Evolutionary conservation across 176 grass and related monocot genomes (phyloP).

Genomic region (bread wheat (Triticum aestivum)): DNA sequence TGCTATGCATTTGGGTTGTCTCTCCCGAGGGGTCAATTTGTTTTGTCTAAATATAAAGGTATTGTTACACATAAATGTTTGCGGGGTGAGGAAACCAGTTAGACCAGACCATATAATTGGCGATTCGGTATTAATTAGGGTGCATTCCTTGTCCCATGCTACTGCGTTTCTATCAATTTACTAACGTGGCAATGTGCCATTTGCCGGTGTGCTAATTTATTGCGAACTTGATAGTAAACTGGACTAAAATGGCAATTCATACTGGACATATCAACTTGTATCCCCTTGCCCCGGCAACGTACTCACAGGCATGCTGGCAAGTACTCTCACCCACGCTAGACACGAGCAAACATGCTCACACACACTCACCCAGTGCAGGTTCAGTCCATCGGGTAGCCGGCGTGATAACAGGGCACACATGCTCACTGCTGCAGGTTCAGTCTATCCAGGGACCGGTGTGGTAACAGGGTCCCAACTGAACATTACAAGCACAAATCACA

Average conservation of each 20-base stretch:
- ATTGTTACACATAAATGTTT: background rate
- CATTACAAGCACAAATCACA: background rate
- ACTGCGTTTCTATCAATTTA: background rate
- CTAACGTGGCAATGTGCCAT: background rate
- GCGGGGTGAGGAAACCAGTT: background rate
- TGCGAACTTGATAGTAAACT: background rate
- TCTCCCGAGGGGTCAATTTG: background rate
- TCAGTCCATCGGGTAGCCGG: background rate
- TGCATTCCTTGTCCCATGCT: background rate
- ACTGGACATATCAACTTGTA: background rate
- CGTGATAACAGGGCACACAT: background rate
- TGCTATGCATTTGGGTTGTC: background rate
- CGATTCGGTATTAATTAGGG: background rate
- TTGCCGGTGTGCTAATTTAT: background rate
- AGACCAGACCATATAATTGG: background rate
- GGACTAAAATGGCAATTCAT: background rate
- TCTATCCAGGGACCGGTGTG: background rate
- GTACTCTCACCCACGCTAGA: background rate
- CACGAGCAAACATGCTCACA: background rate
- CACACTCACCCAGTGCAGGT: background rate
- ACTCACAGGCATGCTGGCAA: background rate
- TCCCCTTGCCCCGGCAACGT: background rate
- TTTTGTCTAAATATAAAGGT: background rate
- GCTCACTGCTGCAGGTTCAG: background rate
- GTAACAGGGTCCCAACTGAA: background rate